These are phyloP conservation scores for Aureoboletus auriporus DNA, from an alignment of 768 basidiomycete genomes.

Conservation along the genomic window DNA sequence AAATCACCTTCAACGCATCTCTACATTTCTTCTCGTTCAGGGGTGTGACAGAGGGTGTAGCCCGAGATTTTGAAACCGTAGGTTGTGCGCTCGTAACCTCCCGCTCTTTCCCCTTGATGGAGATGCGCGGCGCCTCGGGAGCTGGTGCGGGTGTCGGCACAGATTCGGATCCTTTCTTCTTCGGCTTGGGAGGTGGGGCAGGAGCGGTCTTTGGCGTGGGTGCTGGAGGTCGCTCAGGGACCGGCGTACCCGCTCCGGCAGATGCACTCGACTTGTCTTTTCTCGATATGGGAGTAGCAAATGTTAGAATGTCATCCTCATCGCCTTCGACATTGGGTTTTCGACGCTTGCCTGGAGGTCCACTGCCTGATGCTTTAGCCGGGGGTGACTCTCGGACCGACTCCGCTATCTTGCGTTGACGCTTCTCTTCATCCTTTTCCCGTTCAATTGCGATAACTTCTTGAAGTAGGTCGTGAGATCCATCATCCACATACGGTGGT, in stretches of 20 bases:
- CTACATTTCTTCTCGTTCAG: slow-evolving; percentile 83
- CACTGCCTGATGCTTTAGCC: slow-evolving; percentile 35
- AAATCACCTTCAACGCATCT: slow-evolving; percentile 58
- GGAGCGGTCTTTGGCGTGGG: slow-evolving; percentile 23
- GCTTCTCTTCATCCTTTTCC: slow-evolving; percentile 54
- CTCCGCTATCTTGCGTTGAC: slow-evolving; percentile 41
- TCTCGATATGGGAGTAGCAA: slow-evolving; percentile 58
- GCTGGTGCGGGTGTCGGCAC: slow-evolving; percentile 14
- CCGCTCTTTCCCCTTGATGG: slow-evolving; percentile 74
- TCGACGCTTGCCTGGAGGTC: slow-evolving; percentile 53
- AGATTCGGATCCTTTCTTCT: slow-evolving; percentile 39
- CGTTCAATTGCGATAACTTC: slow-evolving; percentile 80
- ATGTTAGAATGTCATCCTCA: slow-evolving; percentile 55
- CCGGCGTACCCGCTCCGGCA: slow-evolving; percentile 39
- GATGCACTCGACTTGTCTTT: slow-evolving; percentile 36
- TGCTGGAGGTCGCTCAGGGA: slow-evolving; percentile 30
- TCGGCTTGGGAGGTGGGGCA: slow-evolving; percentile 32
- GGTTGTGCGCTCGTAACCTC: slow-evolving; percentile 39
- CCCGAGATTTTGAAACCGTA: slow-evolving; percentile 37
- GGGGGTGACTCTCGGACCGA: slow-evolving; percentile 35
- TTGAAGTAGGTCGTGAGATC: slow-evolving; percentile 76
- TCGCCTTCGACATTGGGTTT: slow-evolving; percentile 46
- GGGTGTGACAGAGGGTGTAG: slow-evolving; percentile 40
- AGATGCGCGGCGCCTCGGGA: slow-evolving; percentile 33
- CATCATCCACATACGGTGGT: slow-evolving; percentile 71